Evolutionary conservation across 2,329 filamentous ascomycete genomes (phyloP).

Genomic region (Colletotrichum orchidophilum): DNA sequence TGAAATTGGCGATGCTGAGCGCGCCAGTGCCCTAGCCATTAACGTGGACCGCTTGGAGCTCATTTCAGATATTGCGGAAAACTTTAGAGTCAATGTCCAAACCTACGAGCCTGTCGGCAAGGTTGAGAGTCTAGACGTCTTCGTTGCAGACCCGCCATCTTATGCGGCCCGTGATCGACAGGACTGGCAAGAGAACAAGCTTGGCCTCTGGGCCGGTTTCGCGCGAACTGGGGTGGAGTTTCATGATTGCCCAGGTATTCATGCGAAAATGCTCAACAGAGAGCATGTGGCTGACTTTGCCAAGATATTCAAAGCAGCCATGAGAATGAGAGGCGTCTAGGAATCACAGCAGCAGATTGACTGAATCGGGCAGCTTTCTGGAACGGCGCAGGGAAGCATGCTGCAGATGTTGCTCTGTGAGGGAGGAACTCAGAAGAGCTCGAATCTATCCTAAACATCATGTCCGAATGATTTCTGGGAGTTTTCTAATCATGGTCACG

Average conservation of each 20-base stretch:
- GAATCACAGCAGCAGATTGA: too few relatives aligned
- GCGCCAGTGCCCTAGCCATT: slow-evolving; percentile 13
- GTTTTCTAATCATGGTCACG: too few relatives aligned
- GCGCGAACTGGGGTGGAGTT: slow-evolving; percentile 3
- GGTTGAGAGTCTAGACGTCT: slow-evolving; percentile 25
- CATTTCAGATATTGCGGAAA: slow-evolving; percentile 28
- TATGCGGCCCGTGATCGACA: slow-evolving; percentile 16
- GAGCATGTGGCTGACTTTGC: slow-evolving; percentile 29
- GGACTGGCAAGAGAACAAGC: slow-evolving; percentile 27
- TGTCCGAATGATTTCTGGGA: too few relatives aligned
- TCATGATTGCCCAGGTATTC: slow-evolving; percentile 22
- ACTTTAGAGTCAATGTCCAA: slow-evolving; percentile 27
- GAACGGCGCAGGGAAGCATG: too few relatives aligned
- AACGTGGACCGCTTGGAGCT: slow-evolving; percentile 16
- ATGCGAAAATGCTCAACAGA: slow-evolving; percentile 29
- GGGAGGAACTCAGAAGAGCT: too few relatives aligned
- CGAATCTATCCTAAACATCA: too few relatives aligned
- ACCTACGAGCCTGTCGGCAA: slow-evolving; percentile 23
- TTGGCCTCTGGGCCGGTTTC: slow-evolving; percentile 21
- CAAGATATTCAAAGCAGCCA: slow-evolving; percentile 32
- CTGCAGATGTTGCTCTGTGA: too few relatives aligned
- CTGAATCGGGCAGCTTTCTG: too few relatives aligned
- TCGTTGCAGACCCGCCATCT: slow-evolving; percentile 25
- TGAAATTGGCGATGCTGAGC: slow-evolving; percentile 11
- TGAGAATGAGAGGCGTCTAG: slow-evolving; percentile 23